A percentile compares a stretch with the other conserved stretches of the same genome.
Evolutionary conservation across 2,329 filamentous ascomycete genomes (phyloP).

Genomic region (Colletotrichum musicola): DNA sequence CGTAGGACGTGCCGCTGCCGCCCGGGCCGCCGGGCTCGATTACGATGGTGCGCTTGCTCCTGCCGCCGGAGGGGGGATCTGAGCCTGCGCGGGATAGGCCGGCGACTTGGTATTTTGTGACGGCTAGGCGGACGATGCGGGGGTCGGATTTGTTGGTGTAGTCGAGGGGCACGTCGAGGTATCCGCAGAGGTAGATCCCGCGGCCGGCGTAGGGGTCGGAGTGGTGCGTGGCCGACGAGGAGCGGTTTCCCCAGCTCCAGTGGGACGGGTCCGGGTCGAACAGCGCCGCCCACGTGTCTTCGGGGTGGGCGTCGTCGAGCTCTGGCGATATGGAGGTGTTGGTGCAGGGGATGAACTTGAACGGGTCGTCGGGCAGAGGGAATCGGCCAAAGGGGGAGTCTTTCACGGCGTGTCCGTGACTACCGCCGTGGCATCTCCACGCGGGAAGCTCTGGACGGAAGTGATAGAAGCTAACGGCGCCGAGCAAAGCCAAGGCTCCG

Average conservation of each 20-base stretch:
- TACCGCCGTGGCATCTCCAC: not conserved
- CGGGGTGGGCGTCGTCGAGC: conserved; percentile 54
- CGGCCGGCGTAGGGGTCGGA: conserved; percentile 52
- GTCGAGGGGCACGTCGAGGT: conserved; percentile 62
- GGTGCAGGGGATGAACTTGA: conserved; percentile 63
- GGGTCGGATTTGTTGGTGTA: conserved; percentile 58
- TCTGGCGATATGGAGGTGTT: conserved; percentile 53
- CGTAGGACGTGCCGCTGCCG: conserved; percentile 59
- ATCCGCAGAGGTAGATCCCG: conserved; percentile 62
- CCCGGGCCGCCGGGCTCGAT: conserved; percentile 65
- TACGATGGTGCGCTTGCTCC: conserved; percentile 61
- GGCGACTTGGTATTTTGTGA: conserved; percentile 63
- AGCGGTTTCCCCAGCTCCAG: conserved; percentile 60
- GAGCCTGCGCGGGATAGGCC: conserved; percentile 50
- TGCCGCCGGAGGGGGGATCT: conserved; percentile 45
- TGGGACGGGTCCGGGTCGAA: conserved; percentile 58
- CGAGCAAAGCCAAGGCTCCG: conserved; percentile 11
- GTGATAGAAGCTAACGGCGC: conserved; percentile 1
- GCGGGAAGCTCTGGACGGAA: not conserved
- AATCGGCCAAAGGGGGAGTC: conserved; percentile 49
- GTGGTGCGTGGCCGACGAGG: conserved; percentile 10
- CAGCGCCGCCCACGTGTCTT: conserved; percentile 53
- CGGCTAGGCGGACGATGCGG: conserved; percentile 60
- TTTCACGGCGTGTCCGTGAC: not conserved
- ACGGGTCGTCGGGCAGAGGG: conserved; percentile 57